These are phyloP conservation scores for Micromonas pusilla DNA, from an alignment of 139 green algal genomes.

Conservation along the genomic window DNA sequence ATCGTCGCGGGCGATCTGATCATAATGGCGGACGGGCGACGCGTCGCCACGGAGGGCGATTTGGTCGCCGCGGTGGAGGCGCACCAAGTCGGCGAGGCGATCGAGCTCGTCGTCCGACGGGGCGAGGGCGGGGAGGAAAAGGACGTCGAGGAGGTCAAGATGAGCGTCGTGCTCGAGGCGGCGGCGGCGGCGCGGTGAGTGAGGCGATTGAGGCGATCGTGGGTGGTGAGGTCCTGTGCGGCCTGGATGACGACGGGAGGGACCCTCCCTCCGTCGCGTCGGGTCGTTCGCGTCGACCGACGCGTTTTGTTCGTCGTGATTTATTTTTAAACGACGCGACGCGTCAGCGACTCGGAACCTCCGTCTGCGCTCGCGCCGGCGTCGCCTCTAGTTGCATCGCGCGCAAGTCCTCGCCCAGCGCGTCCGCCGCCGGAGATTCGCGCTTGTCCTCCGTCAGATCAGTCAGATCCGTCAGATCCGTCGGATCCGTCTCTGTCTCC, in stretches of 20 bases:
- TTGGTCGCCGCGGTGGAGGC: not conserved
- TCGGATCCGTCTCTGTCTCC: not conserved
- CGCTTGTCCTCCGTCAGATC: too few species aligned
- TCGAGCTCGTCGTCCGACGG: not conserved
- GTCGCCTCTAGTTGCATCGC: too few species aligned
- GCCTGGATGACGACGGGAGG: not conserved
- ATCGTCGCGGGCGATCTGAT: constrained; percentile 12
- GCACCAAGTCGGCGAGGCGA: not conserved
- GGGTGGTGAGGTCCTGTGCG: too few species aligned
- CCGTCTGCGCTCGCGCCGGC: too few species aligned
- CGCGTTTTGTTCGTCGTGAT: too few species aligned
- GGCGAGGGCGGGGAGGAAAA: not conserved
- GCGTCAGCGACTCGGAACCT: not conserved
- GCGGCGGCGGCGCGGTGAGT: not conserved
- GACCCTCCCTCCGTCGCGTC: too few species aligned
- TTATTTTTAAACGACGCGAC: too few species aligned
- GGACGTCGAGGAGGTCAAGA: not conserved
- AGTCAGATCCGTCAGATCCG: too few species aligned
- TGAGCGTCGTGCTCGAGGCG: not conserved
- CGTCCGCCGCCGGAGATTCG: too few species aligned
- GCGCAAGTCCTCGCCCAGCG: too few species aligned
- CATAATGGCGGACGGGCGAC: not conserved
- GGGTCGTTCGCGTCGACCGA: too few species aligned
- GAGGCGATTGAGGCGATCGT: too few species aligned
- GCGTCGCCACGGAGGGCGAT: not conserved